These are phyloP conservation scores for Penicillium maclennaniae DNA, from an alignment of 495 filamentous ascomycete genomes.

Conservation along the genomic window DNA sequence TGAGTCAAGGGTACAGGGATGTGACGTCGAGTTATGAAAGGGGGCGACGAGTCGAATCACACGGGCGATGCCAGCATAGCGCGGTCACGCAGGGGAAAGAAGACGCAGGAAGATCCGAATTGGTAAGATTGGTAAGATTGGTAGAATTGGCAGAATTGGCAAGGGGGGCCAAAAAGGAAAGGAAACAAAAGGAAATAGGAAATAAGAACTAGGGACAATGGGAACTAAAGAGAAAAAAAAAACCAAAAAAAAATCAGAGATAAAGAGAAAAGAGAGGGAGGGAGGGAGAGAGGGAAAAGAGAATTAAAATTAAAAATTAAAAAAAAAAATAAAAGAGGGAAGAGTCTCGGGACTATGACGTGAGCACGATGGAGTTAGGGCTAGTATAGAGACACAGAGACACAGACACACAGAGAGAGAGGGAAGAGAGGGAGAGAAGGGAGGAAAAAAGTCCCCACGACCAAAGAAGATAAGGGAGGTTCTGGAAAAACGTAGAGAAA, in stretches of 20 bases:
- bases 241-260: constrained; percentile 9
- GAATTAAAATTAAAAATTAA: constrained; percentile 11
- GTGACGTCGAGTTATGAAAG: constrained; percentile 35
- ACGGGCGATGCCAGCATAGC: constrained; percentile 27
- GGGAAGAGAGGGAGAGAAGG: not conserved
- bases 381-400: constrained; percentile 10
- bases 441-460: not conserved
- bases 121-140: constrained; percentile 22
- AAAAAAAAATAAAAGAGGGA: constrained; percentile 14
- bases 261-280: constrained; percentile 18
- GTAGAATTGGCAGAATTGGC: constrained; percentile 2
- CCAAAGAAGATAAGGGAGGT: not conserved
- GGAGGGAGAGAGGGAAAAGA: no score
- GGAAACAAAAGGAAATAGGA: constrained; percentile 1
- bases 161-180: constrained; percentile 6
- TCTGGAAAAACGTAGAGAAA: not conserved
- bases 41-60: constrained; percentile 23
- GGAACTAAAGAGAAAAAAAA: constrained; percentile 19
- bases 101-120: constrained; percentile 27
- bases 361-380: constrained; percentile 21
- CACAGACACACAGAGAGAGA: not conserved
- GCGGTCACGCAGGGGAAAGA: constrained; percentile 28
- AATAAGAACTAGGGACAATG: constrained; percentile 22
- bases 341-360: constrained; percentile 38
- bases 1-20: constrained; percentile 32